Evolutionary conservation across 176 grass and related monocot genomes (phyloP), one percentile per base, ranked within the genome.

Genomic region (Metroxylon sagu): DNA sequence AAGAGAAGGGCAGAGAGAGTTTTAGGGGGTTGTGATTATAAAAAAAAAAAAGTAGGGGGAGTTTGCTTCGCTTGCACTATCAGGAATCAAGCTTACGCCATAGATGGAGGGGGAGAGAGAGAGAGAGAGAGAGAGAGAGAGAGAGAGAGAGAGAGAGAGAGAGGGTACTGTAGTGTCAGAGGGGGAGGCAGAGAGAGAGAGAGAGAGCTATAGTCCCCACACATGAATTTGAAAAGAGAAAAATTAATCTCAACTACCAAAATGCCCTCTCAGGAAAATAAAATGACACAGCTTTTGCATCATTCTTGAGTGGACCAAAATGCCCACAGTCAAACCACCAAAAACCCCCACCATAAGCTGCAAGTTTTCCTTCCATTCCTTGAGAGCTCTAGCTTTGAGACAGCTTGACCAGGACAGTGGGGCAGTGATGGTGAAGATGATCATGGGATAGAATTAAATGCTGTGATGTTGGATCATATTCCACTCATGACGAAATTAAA

Each of bases 1-100:
- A 56, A 43, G 35, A 43, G 35, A 25, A 61, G 49, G 35, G 61
- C 65, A 31, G 49, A 52, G 35, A 25, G 60, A 71, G 72, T 29
- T 74, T 75, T 83, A 62, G 71, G 6, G 31, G 55, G 58, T 31
- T 51, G 60, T 12, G 57, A 70, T 48, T 55, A n/a, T 61, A 31
- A 65, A 16, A 64, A 82, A 70, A 76, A 61, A 71, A 74, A 39
- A 83, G 76, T 64, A 74, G 83, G 74, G 54, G 83, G 70, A 76
- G 73, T 73, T 85, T 86, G 82, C 90, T 89, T 95, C 81, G 85
- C 90, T 95, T 95, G 82, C 82, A 95, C 90, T 89, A 80, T 75
- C 90, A 95, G 90, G 85, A 89, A 95, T 86, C 90, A 79, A 95
- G 73, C 82, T 71, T 83, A 80, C 73, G 74, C 60, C 26, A 82